Percentiles rank a stretch among this genome's conserved stretches.
phyloP scores from a whole-genome alignment of 768 basidiomycete species.

The Trametes gibbosa region DNA sequence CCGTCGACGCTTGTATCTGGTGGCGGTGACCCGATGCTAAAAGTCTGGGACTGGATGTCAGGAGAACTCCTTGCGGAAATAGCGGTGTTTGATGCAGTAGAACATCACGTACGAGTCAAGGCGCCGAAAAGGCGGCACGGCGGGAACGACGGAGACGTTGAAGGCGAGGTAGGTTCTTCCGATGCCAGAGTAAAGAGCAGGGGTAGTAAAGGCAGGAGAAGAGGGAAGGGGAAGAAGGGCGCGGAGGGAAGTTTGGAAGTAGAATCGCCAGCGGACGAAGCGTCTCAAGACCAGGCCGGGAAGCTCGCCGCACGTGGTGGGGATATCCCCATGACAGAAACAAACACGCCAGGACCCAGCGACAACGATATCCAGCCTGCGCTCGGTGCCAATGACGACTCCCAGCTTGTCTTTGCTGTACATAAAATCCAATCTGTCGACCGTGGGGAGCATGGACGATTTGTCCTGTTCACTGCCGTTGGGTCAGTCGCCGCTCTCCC shows the following conservation, averaged over 20 bases:
- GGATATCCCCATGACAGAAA: conserved; percentile 27
- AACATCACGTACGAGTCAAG: conserved; percentile 38
- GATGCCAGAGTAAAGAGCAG: conserved; percentile 23
- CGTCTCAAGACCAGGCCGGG: conserved; percentile 33
- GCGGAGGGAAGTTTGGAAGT: conserved; percentile 33
- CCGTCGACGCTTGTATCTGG: conserved; percentile 68
- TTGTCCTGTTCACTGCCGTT: conserved; percentile 65
- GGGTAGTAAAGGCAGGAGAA: conserved; percentile 11
- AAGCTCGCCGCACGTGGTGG: conserved; percentile 7
- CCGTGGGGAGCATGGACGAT: conserved; percentile 31
- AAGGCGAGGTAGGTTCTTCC: conserved; percentile 21
- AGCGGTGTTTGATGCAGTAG: conserved; percentile 38
- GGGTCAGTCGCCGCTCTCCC: conserved; percentile 49
- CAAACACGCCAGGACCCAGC: conserved; percentile 7
- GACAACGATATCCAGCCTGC: not conserved
- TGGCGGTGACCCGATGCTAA: conserved; percentile 78
- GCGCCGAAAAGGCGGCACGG: conserved; percentile 30
- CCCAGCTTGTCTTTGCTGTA: conserved; percentile 49
- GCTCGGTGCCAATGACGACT: conserved; percentile 15
- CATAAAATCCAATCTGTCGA: conserved; percentile 50
- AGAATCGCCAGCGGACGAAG: conserved; percentile 26
- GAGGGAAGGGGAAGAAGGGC: conserved; percentile 16
- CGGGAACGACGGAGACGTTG: conserved; percentile 28
- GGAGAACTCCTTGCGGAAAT: conserved; percentile 57
- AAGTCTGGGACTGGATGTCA: conserved; percentile 77